These are phyloP conservation scores for Hymenoscyphus repandus DNA, from an alignment of 2,329 filamentous ascomycete genomes.

Conservation along the genomic window DNA sequence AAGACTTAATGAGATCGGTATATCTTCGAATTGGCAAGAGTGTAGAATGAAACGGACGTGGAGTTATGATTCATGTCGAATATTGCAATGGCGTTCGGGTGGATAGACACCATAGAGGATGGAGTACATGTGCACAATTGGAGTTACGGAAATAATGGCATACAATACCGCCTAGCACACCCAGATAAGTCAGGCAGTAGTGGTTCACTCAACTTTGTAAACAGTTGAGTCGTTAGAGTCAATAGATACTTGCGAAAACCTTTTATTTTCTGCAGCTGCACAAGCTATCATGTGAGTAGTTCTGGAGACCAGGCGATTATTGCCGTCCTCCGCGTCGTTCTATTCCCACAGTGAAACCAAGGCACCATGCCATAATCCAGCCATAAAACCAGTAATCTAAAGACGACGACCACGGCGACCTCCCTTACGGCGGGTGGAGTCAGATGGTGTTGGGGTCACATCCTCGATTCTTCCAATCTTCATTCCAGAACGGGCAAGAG, in stretches of 20 bases:
- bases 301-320: constrained; percentile 58
- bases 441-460: constrained; percentile 97
- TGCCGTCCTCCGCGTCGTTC: constrained; percentile 69
- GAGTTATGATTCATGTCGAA: neutral
- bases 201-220: neutral
- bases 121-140: too few species aligned
- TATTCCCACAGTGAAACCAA: constrained; percentile 53
- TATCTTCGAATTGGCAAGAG: too few species aligned
- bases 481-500: constrained; percentile 98
- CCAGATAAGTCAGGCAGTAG: too few species aligned
- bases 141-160: too few species aligned
- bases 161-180: too few species aligned
- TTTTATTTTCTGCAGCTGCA: constrained; percentile 29
- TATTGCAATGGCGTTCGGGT: too few species aligned
- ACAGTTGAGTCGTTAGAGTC: too few species aligned
- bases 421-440: constrained; percentile 99
- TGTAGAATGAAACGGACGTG: too few species aligned
- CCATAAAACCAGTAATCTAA: constrained; percentile 47
- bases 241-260: constrained; percentile 4
- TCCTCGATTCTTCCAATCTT: constrained; percentile 99
- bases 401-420: constrained; percentile 99
- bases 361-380: constrained; percentile 26
- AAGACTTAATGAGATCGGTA: too few species aligned
- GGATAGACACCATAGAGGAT: too few species aligned
- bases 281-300: constrained; percentile 43